Conservation (phyloP, 495 filamentous ascomycete genomes). For the Xylaria sp. region DNA sequence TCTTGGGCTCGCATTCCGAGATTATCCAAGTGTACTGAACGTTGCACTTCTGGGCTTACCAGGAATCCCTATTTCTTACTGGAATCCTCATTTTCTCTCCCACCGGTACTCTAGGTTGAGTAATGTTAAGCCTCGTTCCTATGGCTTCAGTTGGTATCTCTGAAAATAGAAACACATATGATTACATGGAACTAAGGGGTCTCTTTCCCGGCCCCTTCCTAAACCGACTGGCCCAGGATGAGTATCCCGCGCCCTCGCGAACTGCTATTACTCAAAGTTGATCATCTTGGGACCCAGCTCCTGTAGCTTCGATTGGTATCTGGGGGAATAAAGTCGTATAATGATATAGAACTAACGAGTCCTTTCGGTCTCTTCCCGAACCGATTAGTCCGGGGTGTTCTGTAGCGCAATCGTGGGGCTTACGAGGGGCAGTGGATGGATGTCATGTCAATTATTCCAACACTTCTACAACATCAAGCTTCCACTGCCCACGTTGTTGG, state of each 20-base stretch:
- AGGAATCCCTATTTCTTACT: not conserved
- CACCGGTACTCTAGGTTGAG: not conserved
- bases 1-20: not conserved
- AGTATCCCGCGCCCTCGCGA: too few relatives aligned
- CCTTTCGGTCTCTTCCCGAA: conserved; percentile 23
- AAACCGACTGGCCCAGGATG: too few relatives aligned
- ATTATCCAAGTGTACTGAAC: not conserved
- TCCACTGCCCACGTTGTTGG: not conserved
- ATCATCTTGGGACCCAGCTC: not conserved
- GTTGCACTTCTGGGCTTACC: not conserved
- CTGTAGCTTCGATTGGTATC: not conserved
- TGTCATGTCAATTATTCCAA: not conserved
- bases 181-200: too few relatives aligned
- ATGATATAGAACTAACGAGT: conserved; percentile 30
- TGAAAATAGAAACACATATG: too few relatives aligned
- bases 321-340: not conserved
- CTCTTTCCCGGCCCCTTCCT: too few relatives aligned
- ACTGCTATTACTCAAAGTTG: not conserved
- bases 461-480: not conserved
- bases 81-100: not conserved
- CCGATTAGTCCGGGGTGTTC: conserved; percentile 28
- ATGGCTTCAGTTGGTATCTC: too few relatives aligned
- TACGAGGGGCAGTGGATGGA: not conserved
- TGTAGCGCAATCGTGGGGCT: conserved; percentile 17
- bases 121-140: too few relatives aligned